Evolutionary conservation across 192 early-diverging fungal genomes (phyloP).

Genomic region (Helicostylum pulchrum): DNA sequence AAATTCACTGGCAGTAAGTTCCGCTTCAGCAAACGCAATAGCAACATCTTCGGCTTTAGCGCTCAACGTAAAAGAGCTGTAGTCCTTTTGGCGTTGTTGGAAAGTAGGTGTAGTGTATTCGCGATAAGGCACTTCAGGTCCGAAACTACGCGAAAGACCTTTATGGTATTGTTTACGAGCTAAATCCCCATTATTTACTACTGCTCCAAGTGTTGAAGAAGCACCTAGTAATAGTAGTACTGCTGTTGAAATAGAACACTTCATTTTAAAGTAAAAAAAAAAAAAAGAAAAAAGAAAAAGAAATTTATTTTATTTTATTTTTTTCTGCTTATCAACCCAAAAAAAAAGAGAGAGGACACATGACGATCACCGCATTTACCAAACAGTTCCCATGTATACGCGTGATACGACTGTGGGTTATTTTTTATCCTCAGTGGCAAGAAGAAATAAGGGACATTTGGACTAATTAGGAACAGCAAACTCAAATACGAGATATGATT

Average conservation of each 20-base stretch:
- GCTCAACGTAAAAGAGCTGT: background rate
- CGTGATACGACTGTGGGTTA: no score
- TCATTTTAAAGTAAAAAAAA: conserved; percentile 7
- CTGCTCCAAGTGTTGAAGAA: conserved; percentile 1
- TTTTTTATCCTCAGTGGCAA: no score
- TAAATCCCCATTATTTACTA: background rate
- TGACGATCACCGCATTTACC: no score
- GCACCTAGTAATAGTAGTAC: conserved; percentile 9
- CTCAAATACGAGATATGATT: no score
- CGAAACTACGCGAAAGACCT: conserved; percentile 19
- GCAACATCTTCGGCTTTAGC: conserved; percentile 40
- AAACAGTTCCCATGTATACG: no score
- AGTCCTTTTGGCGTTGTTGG: conserved; percentile 5
- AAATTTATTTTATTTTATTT: background rate
- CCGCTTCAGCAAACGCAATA: conserved; percentile 43
- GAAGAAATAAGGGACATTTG: no score
- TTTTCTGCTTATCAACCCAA: no score
- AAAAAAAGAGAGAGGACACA: no score
- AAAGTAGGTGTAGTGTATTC: conserved; percentile 9
- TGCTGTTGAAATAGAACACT: conserved; percentile 3
- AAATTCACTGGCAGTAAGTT: conserved; percentile 43
- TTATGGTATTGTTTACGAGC: conserved; percentile 5
- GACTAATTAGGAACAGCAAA: no score
- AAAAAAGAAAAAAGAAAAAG: background rate
- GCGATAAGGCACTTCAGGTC: conserved; percentile 14